These are phyloP conservation scores for Aspergillus ostianus DNA, from an alignment of 495 filamentous ascomycete species.

Conservation along the genomic window DNA sequence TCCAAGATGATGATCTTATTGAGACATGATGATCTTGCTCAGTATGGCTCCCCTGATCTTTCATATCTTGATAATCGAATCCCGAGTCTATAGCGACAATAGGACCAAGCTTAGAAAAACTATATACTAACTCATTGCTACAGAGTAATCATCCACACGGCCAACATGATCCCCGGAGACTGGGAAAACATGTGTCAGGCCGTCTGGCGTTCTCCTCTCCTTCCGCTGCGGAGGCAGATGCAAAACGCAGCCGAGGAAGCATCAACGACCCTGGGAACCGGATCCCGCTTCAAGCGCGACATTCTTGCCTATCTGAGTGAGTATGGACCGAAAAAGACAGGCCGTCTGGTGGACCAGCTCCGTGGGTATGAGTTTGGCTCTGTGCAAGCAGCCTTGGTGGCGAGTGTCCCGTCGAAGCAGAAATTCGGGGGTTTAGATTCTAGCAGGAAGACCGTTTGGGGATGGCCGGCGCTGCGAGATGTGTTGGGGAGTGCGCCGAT, in stretches of 20 bases:
- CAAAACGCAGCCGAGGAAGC: slow-evolving; percentile 3
- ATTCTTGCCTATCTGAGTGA: slow-evolving; percentile 68
- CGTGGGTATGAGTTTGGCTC: slow-evolving; percentile 65
- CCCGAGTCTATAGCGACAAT: too few relatives aligned
- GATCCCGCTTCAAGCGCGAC: slow-evolving; percentile 72
- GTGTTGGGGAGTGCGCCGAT: slow-evolving; percentile 53
- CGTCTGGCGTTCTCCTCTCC: slow-evolving; percentile 74
- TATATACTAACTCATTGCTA: background rate
- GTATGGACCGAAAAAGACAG: slow-evolving; percentile 59
- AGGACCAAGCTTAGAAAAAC: too few relatives aligned
- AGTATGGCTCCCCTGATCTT: slow-evolving; percentile 38
- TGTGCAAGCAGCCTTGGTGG: slow-evolving; percentile 71
- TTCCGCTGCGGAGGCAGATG: slow-evolving; percentile 47
- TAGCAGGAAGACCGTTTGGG: slow-evolving; percentile 57
- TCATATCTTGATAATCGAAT: too few relatives aligned
- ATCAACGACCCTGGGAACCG: slow-evolving; percentile 49
- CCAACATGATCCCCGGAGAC: slow-evolving; percentile 82
- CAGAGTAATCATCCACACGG: slow-evolving; percentile 78
- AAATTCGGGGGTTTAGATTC: slow-evolving; percentile 36
- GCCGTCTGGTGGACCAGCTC: slow-evolving; percentile 55
- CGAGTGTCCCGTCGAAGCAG: slow-evolving; percentile 70
- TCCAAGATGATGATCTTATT: slow-evolving; percentile 85
- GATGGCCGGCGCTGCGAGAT: slow-evolving; percentile 68
- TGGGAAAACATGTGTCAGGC: slow-evolving; percentile 89
- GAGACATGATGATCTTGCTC: slow-evolving; percentile 70